These are phyloP conservation scores for Periglandula ipomoeae DNA, from an alignment of 2,329 filamentous ascomycete species.

Conservation along the genomic window DNA sequence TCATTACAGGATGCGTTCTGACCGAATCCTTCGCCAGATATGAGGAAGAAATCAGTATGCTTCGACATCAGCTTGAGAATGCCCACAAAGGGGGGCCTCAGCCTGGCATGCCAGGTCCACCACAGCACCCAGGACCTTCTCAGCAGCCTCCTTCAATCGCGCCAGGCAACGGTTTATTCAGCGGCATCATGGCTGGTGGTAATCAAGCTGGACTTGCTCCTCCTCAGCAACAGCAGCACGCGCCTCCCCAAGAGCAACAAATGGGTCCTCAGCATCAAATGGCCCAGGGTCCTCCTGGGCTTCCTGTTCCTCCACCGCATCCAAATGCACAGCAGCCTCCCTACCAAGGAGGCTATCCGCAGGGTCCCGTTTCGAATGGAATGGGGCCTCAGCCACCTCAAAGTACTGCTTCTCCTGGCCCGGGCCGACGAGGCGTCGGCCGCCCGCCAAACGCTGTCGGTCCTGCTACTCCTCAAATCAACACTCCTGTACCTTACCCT, in stretches of 20 bases:
- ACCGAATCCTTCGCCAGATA: constrained; percentile 52
- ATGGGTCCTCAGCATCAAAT: constrained; percentile 43
- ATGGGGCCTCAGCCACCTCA: constrained; percentile 78
- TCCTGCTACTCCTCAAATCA: constrained; percentile 86
- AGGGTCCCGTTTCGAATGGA: constrained; percentile 51
- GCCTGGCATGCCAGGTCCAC: constrained; percentile 54
- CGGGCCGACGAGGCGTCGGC: constrained; percentile 62
- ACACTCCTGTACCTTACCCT: constrained; percentile 77
- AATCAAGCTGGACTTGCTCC: constrained; percentile 79
- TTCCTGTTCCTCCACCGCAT: constrained; percentile 48
- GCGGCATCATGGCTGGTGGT: constrained; percentile 87
- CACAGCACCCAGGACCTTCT: constrained; percentile 68
- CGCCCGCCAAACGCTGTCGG: constrained; percentile 53
- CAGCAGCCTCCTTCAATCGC: constrained; percentile 85
- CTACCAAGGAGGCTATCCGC: constrained; percentile 63
- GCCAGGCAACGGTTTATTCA: constrained; percentile 86
- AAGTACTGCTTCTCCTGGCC: constrained; percentile 79
- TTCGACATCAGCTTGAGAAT: constrained; percentile 79
- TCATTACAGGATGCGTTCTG: constrained; percentile 6
- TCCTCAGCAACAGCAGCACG: constrained; percentile 48
- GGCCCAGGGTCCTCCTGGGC: constrained; percentile 65
- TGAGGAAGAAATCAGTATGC: constrained; percentile 77
- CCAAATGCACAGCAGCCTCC: constrained; percentile 58
- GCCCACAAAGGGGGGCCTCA: constrained; percentile 55
- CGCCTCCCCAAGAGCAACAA: constrained; percentile 63